Evolutionary conservation across 306 rosid genomes (phyloP), one percentile per base, ranked within the genome.

Genomic region (Casuarina glauca): DNA sequence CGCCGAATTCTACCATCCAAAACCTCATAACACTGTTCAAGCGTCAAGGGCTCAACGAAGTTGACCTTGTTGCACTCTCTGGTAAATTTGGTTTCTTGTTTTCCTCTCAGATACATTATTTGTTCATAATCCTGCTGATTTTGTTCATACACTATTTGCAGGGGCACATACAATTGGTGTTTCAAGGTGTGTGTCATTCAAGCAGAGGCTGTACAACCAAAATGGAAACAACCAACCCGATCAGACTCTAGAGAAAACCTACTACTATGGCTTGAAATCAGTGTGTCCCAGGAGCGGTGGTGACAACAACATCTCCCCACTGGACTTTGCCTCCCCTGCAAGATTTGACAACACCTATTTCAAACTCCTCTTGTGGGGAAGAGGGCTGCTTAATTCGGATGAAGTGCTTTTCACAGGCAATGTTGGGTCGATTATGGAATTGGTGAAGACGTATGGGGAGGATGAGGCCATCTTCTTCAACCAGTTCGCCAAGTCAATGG

Each of bases 151-250:
- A 26, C 32, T 26, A 26, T 26, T 74, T 79, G 82, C 76, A 90
- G 96, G 96, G 36, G 94, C 90, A 2, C 97, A 93, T 80, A 89
- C 96, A 9, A 93, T 93, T 74, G 97, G 97, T 26, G 86, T 91
- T 48, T 91, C 97, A 73, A 88, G 89, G 75, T 93, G 97, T 74
- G 78, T 44, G 76, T 80, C 96, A 70, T 93, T 93, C 93, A 93
- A 89, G 80, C 93, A 89, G 62, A 90, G 96, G 78, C 89, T 93
- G 19, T 93, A 93, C 93, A 92, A 90, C 81, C 97, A 92, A 87
- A 92, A 88, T 0, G 96, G 97, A 49, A 78, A 89, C 82, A 88
- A 89, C 88, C 90, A 83, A 82, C 90, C 97, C 2, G 97, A 93
- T 58, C 78, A 72, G 16, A 88, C 83, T 44, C 86, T 93, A 1